Evolutionary conservation across 495 filamentous ascomycete genomes (phyloP).

Genomic region (Pyronema domesticum): DNA sequence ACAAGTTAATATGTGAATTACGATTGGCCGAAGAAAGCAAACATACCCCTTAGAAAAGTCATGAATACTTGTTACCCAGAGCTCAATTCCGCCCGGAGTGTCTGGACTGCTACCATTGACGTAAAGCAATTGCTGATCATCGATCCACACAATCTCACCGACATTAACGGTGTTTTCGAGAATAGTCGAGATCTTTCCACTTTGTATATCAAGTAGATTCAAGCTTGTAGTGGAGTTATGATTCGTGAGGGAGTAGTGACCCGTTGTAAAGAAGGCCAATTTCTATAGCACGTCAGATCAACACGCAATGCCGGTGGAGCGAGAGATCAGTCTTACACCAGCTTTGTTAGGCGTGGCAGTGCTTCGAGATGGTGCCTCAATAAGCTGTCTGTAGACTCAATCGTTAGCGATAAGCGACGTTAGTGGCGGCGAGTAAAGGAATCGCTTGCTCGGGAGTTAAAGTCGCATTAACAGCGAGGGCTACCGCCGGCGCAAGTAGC

Average conservation of each 20-base stretch:
- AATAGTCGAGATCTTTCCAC: constrained; percentile 46
- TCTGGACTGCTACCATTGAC: constrained; percentile 13
- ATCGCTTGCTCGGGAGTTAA: not conserved
- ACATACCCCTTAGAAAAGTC: constrained; percentile 17
- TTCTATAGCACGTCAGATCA: constrained; percentile 7
- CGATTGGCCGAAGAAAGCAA: constrained; percentile 2
- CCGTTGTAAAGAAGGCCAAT: constrained; percentile 22
- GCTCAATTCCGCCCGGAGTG: constrained; percentile 29
- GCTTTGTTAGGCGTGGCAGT: constrained; percentile 48
- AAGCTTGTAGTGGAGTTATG: constrained; percentile 60
- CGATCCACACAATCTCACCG: constrained; percentile 17
- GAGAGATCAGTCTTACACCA: constrained; percentile 8
- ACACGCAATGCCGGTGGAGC: not conserved
- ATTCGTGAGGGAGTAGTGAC: constrained; percentile 64
- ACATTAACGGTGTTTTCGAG: constrained; percentile 33
- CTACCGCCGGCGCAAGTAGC: not conserved
- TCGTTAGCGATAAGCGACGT: not conserved
- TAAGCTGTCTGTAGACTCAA: constrained; percentile 30
- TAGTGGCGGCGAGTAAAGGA: not conserved
- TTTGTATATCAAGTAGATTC: constrained; percentile 52
- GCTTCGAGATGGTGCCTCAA: constrained; percentile 66
- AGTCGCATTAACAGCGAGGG: not conserved
- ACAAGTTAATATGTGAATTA: not conserved
- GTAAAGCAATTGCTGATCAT: constrained; percentile 13
- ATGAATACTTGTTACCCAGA: constrained; percentile 37